Evolutionary conservation across 768 basidiomycete species (phyloP).

Genomic region (Leccinum incarnatum): DNA sequence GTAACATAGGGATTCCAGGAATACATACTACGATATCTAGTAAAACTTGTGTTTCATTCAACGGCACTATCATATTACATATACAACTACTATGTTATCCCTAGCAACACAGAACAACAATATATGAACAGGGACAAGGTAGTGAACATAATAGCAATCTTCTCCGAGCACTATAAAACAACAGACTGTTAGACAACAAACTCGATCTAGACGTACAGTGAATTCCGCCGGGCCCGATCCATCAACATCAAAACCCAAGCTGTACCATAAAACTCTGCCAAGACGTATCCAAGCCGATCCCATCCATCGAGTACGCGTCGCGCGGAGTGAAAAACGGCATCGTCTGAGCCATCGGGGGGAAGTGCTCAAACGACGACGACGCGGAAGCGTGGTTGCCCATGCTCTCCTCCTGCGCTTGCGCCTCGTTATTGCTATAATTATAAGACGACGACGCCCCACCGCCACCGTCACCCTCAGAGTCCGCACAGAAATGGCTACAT

Average conservation of each 20-base stretch:
- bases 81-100: not conserved
- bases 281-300: constrained; percentile 51
- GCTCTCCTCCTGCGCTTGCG: not conserved
- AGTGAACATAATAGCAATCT: not conserved
- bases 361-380: not conserved
- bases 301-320: constrained; percentile 8
- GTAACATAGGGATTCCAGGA: no score
- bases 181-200: not conserved
- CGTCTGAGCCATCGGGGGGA: not conserved
- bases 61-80: not conserved
- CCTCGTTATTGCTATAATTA: not conserved
- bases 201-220: not conserved
- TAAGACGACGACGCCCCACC: not conserved
- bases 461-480: constrained; percentile 6
- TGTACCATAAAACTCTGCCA: constrained; percentile 73
- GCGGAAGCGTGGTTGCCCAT: not conserved
- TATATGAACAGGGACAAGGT: not conserved
- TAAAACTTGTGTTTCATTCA: no score
- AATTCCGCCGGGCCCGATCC: not conserved
- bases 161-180: not conserved
- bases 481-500: constrained; percentile 17
- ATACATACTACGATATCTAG: not conserved
- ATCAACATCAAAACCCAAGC: constrained; percentile 45
- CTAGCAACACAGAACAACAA: not conserved
- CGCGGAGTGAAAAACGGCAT: not conserved